Evolutionary conservation across 352 stramenopile species (phyloP), one percentile per base, ranked within the genome.

Genomic region (Aphanomyces euteiches): DNA sequence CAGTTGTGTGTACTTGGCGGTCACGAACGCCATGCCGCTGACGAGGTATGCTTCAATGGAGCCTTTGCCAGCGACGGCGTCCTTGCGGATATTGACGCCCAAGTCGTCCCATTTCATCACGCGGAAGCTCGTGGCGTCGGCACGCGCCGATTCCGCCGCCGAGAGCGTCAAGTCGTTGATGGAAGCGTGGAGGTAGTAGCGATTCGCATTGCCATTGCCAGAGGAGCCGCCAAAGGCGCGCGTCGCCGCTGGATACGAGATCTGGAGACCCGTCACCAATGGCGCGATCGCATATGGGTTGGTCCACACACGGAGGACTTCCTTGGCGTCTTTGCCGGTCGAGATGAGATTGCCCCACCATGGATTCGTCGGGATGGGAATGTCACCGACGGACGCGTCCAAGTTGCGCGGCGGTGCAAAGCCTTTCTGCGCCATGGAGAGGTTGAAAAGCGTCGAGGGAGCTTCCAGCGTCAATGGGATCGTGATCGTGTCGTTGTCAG

Each of bases 21-120:
- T 86, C 66, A 90, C 84, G 69, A 81, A 93, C 34, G 83, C 77
- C 86, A 93, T 93, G 47, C 83, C 86, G 36, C 75, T 89, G 48
- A 92, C 80, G 47, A 90, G 74, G 56, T 63, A 79, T 7, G 78
- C 77, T 38, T 83, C 79, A 0, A 93, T 59, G 4, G 68, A 88
- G 0, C 28, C 15, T 1, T 3, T 37, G 60, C 78, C 71, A 5
- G 34, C 41, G n/a, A 65, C 63, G 2, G 74, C 73, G 17, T 72
- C 75, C 3, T 66, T 56, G n/a, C 74, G 78, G 4, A 93, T 53
- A 13, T 67, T 81, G 53, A 90, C 85, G 7, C 85, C 83, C 3
- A 89, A 64, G 56, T 93, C 85, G 3, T 78, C 80, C 85, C 85
- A 93, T 56, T 79, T 78, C 10, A 72, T 74, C 19, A 93, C 78